These are phyloP conservation scores for Pseudozyma sp. DNA, from an alignment of 1,284 basidiomycete genomes.

Conservation along the genomic window DNA sequence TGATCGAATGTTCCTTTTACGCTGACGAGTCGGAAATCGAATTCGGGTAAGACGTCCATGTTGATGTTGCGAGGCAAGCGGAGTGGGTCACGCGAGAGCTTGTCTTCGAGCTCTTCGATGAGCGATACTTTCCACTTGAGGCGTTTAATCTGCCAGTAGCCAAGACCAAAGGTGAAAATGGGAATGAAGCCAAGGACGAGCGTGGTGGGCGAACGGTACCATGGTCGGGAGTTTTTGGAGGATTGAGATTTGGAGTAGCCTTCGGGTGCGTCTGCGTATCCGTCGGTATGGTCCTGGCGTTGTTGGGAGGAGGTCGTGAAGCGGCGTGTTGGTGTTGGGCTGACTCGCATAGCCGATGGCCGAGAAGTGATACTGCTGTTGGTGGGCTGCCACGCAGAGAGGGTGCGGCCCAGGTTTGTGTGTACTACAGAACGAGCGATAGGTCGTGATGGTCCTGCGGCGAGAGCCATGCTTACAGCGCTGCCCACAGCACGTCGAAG, in stretches of 20 bases:
- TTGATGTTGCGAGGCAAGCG: slow-evolving; percentile 86
- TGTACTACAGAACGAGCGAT: slow-evolving; percentile 4
- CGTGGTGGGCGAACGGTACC: slow-evolving; percentile 62
- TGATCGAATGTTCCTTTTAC: slow-evolving; percentile 71
- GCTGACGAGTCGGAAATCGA: slow-evolving; percentile 60
- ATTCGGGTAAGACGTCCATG: slow-evolving; percentile 52
- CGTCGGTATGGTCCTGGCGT: slow-evolving; percentile 7
- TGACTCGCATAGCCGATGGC: not conserved
- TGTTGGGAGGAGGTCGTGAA: slow-evolving; percentile 11
- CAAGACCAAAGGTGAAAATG: slow-evolving; percentile 88
- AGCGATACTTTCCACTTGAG: slow-evolving; percentile 94
- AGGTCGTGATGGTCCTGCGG: slow-evolving; percentile 16
- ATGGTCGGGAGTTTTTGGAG: slow-evolving; percentile 26
- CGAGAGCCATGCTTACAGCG: not conserved
- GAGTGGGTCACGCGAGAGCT: slow-evolving; percentile 84
- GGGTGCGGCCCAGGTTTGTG: not conserved
- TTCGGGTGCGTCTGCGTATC: slow-evolving; percentile 32
- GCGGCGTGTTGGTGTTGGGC: not conserved
- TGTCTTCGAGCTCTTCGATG: slow-evolving; percentile 93
- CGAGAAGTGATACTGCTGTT: not conserved
- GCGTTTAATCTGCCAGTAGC: slow-evolving; percentile 90
- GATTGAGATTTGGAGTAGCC: slow-evolving; percentile 28
- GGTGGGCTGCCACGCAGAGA: not conserved
- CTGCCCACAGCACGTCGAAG: slow-evolving; percentile 12
- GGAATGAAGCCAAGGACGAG: slow-evolving; percentile 86